A percentile compares a stretch with the other conserved stretches of the same genome.
These are phyloP conservation scores for Fusarium kyushuense DNA, from an alignment of 2,329 filamentous ascomycete species.

Conservation along the genomic window DNA sequence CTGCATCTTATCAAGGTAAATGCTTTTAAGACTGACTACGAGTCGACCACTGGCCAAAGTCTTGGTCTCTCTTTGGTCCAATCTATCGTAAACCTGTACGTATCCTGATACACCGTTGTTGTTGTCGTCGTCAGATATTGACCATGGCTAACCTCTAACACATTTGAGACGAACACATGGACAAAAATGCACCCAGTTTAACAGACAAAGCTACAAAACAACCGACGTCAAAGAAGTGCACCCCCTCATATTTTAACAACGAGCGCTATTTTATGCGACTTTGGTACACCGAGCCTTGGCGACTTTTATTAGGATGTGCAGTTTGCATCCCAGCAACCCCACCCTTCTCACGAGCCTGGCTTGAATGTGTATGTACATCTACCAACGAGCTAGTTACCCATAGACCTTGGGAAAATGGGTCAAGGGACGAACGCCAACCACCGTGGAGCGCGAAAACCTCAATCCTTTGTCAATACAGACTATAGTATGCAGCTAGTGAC, in stretches of 20 bases:
- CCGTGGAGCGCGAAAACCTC: slow-evolving; percentile 31
- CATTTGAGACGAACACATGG: slow-evolving; percentile 21
- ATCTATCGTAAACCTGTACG: slow-evolving; percentile 12
- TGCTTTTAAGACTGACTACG: neutral
- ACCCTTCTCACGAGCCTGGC: slow-evolving; percentile 19
- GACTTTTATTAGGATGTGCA: slow-evolving; percentile 40
- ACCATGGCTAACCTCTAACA: slow-evolving; percentile 9
- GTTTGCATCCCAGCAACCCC: slow-evolving; percentile 19
- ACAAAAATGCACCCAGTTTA: slow-evolving; percentile 1
- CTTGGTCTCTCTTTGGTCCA: neutral
- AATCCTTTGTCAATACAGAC: slow-evolving; percentile 3
- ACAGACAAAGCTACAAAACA: neutral
- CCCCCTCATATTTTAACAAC: slow-evolving; percentile 1
- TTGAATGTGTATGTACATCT: slow-evolving; percentile 4
- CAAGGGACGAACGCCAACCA: slow-evolving; percentile 16
- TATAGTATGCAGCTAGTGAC: too few species aligned
- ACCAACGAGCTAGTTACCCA: slow-evolving; percentile 1
- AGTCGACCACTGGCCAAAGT: neutral
- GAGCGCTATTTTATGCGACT: slow-evolving; percentile 35
- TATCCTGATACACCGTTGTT: neutral
- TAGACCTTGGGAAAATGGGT: neutral
- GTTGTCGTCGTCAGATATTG: neutral
- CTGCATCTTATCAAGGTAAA: too few species aligned
- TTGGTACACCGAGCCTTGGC: slow-evolving; percentile 12
- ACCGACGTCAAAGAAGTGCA: neutral